These are phyloP conservation scores for Camellia lanceoleosa DNA, from an alignment of 148 eudicot genomes.

Conservation along the genomic window DNA sequence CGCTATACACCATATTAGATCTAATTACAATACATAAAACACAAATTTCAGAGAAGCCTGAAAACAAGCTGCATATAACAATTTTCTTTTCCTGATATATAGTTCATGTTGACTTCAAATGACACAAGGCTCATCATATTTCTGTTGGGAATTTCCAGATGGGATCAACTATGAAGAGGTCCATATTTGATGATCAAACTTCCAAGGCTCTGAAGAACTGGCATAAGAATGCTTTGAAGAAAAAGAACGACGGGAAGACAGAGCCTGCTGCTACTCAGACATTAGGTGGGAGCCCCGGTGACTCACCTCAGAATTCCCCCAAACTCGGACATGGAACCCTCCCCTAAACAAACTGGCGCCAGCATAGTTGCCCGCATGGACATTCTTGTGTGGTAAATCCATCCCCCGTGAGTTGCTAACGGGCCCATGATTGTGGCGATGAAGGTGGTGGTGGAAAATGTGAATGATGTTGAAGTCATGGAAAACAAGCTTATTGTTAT, in stretches of 20 bases:
- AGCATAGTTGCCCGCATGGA: slow-evolving; percentile 32
- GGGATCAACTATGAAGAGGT: slow-evolving; percentile 90
- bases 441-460: neutral
- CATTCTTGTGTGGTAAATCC: slow-evolving; percentile 19
- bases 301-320: slow-evolving; percentile 22
- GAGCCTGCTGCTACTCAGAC: slow-evolving; percentile 15
- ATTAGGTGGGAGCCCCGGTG: slow-evolving; percentile 28
- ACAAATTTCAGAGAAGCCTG: no score
- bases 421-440: slow-evolving; percentile 9
- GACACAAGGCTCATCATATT: neutral
- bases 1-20: no score
- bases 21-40: no score
- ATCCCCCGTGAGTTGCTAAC: slow-evolving; percentile 16
- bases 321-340: neutral
- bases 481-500: no score
- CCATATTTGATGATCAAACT: slow-evolving; percentile 89
- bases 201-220: slow-evolving; percentile 74
- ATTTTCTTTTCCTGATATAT: no score
- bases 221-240: slow-evolving; percentile 59
- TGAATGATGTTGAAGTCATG: no score
- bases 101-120: neutral
- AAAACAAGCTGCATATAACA: no score
- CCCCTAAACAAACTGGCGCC: neutral
- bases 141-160: slow-evolving; percentile 42
- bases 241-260: slow-evolving; percentile 36